A percentile compares a stretch with the other conserved stretches of the same genome.
These are phyloP conservation scores for Ascoidea asiatica DNA, from an alignment of 805 yeast genomes.

Conservation along the genomic window DNA sequence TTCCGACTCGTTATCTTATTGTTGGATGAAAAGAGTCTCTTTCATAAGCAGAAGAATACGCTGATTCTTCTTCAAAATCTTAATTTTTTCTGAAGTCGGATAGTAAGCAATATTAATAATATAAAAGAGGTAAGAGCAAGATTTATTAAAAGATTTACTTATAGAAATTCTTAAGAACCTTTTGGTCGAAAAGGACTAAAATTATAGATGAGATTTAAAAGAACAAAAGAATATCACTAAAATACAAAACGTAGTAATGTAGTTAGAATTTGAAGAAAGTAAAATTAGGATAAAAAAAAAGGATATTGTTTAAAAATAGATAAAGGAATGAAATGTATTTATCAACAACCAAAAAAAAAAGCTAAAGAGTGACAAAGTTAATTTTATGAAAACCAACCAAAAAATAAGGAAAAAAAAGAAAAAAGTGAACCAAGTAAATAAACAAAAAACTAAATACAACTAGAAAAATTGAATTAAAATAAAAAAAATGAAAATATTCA, in stretches of 20 bases:
- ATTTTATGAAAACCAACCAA: background rate
- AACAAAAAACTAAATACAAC: no score
- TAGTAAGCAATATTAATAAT: no score
- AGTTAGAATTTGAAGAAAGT: background rate
- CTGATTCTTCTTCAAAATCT: no score
- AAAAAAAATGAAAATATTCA: no score
- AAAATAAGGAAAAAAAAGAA: background rate
- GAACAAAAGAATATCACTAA: background rate
- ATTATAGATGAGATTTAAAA: background rate
- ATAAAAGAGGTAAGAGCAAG: no score
- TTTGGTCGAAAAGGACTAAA: background rate
- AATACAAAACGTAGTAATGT: background rate
- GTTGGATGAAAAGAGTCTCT: no score
- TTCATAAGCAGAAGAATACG: no score
- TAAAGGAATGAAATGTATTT: background rate
- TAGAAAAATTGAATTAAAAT: no score
- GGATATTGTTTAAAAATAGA: background rate
- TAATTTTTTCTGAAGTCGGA: no score
- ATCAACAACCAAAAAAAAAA: background rate
- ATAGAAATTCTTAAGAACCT: no score
- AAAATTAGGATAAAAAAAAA: background rate
- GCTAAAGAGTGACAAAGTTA: background rate
- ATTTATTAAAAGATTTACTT: no score
- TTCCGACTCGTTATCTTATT: no score
- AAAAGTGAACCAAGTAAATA: background rate